Conservation (phyloP, 2,329 filamentous ascomycete genomes). For the Trichoderma citrinoviride region DNA sequence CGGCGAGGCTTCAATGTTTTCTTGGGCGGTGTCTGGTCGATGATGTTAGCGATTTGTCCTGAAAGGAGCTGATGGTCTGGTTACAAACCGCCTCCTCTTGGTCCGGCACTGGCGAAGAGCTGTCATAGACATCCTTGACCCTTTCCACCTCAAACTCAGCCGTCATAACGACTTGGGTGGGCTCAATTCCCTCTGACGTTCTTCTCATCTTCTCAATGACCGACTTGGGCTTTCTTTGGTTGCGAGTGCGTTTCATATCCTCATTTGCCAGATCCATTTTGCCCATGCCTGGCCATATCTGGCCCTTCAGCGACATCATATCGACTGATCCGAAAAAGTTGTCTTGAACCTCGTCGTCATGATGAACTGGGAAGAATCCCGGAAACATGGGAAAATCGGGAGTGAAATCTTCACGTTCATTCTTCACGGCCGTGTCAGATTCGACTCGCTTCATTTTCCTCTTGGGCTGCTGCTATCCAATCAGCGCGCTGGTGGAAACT, state of each 20-base stretch:
- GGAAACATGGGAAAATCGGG: conserved; percentile 32
- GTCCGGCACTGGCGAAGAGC: conserved; percentile 47
- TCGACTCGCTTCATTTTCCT: conserved; percentile 32
- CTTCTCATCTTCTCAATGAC: conserved; percentile 65
- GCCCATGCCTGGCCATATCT: conserved; percentile 74
- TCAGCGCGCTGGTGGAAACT: background rate
- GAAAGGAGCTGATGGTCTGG: background rate
- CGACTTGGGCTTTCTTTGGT: conserved; percentile 73
- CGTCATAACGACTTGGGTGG: conserved; percentile 63
- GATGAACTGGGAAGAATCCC: conserved; percentile 30
- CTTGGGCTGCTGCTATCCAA: conserved; percentile 14
- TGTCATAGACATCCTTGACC: conserved; percentile 58
- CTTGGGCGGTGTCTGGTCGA: conserved; percentile 30
- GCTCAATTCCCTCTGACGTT: conserved; percentile 61
- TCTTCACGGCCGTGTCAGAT: conserved; percentile 27
- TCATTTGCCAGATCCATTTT: conserved; percentile 77
- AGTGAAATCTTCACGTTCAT: conserved; percentile 31
- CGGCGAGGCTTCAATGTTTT: conserved; percentile 33
- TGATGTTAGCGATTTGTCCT: background rate
- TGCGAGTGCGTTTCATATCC: conserved; percentile 69
- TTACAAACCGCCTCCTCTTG: conserved; percentile 44
- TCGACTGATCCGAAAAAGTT: conserved; percentile 31
- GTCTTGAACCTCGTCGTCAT: conserved; percentile 32
- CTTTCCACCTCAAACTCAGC: conserved; percentile 50
- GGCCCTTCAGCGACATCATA: conserved; percentile 59